A percentile compares a stretch with the other conserved stretches of the same genome.
Evolutionary conservation across 2,329 filamentous ascomycete genomes (phyloP).

Genomic region (Annulohypoxylon truncatum): DNA sequence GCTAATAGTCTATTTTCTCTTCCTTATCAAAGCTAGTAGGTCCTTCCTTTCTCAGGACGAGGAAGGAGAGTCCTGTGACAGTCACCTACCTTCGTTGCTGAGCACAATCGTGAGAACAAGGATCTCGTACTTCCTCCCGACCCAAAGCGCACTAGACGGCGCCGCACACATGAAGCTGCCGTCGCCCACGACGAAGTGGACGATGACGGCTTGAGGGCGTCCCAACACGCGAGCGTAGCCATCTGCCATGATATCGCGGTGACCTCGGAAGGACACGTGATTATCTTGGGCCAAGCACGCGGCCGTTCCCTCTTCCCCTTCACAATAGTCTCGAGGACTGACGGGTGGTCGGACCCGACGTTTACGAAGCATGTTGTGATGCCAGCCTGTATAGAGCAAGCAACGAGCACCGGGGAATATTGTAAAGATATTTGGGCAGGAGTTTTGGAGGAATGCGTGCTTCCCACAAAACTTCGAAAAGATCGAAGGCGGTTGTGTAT

Average conservation of each 20-base stretch:
- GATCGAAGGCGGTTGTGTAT: not conserved
- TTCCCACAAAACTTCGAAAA: not conserved
- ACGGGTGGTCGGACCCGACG: not conserved
- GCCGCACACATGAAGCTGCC: slow-evolving; percentile 63
- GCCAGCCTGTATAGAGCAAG: not conserved
- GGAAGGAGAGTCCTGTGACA: no score
- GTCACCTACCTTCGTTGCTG: slow-evolving; percentile 64
- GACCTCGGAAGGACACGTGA: not conserved
- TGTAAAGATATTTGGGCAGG: not conserved
- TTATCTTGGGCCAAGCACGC: not conserved
- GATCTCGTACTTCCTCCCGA: slow-evolving; percentile 58
- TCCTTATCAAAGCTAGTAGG: no score
- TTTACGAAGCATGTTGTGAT: not conserved
- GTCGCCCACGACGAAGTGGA: slow-evolving; percentile 56
- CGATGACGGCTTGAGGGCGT: not conserved
- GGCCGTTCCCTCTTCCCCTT: not conserved
- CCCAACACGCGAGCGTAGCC: not conserved
- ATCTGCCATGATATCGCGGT: not conserved
- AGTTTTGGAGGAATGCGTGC: not conserved
- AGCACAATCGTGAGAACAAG: slow-evolving; percentile 62
- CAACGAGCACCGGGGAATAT: not conserved
- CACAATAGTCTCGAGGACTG: not conserved
- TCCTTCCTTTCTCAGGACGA: no score
- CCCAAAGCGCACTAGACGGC: slow-evolving; percentile 62
- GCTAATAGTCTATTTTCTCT: no score